Base-by-base conservation (phyloP, 176 grass and related monocot genomes). In the Musa itinerans region DNA sequence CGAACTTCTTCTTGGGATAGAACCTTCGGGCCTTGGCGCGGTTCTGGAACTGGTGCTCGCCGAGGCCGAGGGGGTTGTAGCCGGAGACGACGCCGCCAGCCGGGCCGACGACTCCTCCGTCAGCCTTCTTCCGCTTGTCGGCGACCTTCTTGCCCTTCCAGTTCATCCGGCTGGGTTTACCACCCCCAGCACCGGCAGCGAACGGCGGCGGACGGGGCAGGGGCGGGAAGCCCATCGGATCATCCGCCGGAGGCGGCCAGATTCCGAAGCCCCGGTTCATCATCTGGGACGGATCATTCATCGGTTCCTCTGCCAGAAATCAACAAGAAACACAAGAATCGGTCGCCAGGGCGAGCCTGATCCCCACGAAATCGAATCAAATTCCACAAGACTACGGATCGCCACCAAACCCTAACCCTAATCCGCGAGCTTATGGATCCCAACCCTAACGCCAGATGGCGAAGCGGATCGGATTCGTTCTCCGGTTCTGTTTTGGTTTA, bases 31-130 rank as follows among this genome's bases (percentile, higher is more conserved):
- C 85, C 77, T 94, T 94, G 74, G 86, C 83, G 62, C 87, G 87
- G 83, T 94, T 94, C 76, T 89, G 92, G 81, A 87, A 82, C 82
- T 96, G 89, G 50, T 89, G 80, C 24, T 92, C 92, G 63, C 83
- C 81, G 55, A 96, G 84, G 11, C 88, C 80, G 27, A 88, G 92
- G 23, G 92, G 88, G 52, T 96, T 83, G 77, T 91, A 91, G 55
- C 72, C 69, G 9, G 62, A 53, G n/a, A 52, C 16, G 72, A 63
- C 29, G 59, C 54, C 10, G 20, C 34, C 24, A 15, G 4, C 63
- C 81, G 64, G 19, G 19, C 11, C 53, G 11, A 23, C 48, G 53
- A 48, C 74, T 74, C 71, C 43, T 62, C 77, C 73, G 25, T 19
- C 74, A 8, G 50, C 78, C 87, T 83, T 89, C 64, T 75, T 78